phyloP scores from a whole-genome alignment of 805 yeast species.

The Cyberlindnera maritima region DNA sequence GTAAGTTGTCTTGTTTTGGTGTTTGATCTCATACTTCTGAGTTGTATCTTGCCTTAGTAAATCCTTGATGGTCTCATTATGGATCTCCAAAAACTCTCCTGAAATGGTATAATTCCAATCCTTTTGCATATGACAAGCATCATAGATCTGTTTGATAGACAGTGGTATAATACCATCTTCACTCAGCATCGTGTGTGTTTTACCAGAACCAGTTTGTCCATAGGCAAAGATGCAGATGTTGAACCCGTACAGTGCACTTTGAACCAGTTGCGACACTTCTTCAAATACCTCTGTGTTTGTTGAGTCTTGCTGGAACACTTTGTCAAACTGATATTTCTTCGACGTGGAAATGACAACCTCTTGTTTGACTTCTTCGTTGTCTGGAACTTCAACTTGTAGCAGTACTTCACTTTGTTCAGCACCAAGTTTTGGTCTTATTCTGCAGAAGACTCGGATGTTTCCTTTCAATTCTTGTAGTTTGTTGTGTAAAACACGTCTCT shows the following conservation, averaged over 20 bases:
- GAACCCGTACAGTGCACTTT: slow-evolving; percentile 82
- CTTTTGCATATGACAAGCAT: slow-evolving; percentile 43
- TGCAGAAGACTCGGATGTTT: slow-evolving; percentile 85
- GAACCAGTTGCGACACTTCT: slow-evolving; percentile 83
- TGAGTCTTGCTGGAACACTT: slow-evolving; percentile 56
- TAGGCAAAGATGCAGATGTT: slow-evolving; percentile 94
- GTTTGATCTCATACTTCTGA: slow-evolving; percentile 65
- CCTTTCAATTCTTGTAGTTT: slow-evolving; percentile 85
- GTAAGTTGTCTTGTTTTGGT: slow-evolving; percentile 50
- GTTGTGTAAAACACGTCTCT: slow-evolving; percentile 66
- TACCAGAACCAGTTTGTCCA: slow-evolving; percentile 97
- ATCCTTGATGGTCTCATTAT: slow-evolving; percentile 80
- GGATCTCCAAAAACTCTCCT: slow-evolving; percentile 86
- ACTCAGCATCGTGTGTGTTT: slow-evolving; percentile 85
- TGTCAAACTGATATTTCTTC: slow-evolving; percentile 55
- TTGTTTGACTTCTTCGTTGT: slow-evolving; percentile 28
- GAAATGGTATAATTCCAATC: slow-evolving; percentile 63
- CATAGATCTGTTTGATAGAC: slow-evolving; percentile 69
- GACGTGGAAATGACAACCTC: slow-evolving; percentile 12
- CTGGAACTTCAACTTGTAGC: slow-evolving; percentile 32
- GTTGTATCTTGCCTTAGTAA: slow-evolving; percentile 38
- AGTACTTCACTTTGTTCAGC: slow-evolving; percentile 25
- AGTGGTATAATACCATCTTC: slow-evolving; percentile 79
- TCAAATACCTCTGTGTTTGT: slow-evolving; percentile 68
- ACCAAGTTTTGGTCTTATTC: slow-evolving; percentile 62